Evolutionary conservation across 2,329 filamentous ascomycete species (phyloP), one percentile per base, ranked within the genome.

Genomic region (Rachicladosporium sp.): DNA sequence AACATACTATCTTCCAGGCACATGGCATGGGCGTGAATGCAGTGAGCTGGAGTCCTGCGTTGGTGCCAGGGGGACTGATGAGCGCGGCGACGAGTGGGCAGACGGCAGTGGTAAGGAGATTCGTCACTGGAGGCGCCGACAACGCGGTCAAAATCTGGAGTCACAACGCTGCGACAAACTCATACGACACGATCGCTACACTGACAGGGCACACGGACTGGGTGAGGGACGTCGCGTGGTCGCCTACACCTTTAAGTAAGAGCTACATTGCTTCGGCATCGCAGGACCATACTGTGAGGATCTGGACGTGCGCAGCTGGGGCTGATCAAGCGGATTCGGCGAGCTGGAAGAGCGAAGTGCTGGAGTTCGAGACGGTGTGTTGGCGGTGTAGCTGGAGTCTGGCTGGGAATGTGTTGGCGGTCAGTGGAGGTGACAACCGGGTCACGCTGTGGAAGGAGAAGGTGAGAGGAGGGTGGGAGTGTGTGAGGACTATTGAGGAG

Each of bases 391-490:
- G 86, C 71, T 98, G 91, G 91, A 94, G 87, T 53, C 70, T 96
- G 58, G 94, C 86, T 62, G 91, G 91, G 38, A 98, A 98, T 60
- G 88, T 96, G 12, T 71, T 98, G 53, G 91, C 91, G 7, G 86
- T 95, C 46, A 91, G 83, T 58, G 86, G 86, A 31, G 85, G 82
- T 19, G 89, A 98, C 65, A 98, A 98, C 71, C 88, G 93, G 67
- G 88, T 98, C 41, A 93, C 82, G 39, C 65, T 98, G 61, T 98
- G 89, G 89, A 98, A 96, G 74, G 91, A 98, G 74, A 93, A 93
- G 60, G 69, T 98, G 52, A 83, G 82, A 60, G 91, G 91, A 40
- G 85, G 93, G 58, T 98, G 91, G 91, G 88, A 96, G 65, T 85
- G 83, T 55, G 85, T 96, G 50, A 95, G 94, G 75, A 87, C 85